Conservation (phyloP, 805 yeast species). For the Grigorovia transvaalensis region DNA sequence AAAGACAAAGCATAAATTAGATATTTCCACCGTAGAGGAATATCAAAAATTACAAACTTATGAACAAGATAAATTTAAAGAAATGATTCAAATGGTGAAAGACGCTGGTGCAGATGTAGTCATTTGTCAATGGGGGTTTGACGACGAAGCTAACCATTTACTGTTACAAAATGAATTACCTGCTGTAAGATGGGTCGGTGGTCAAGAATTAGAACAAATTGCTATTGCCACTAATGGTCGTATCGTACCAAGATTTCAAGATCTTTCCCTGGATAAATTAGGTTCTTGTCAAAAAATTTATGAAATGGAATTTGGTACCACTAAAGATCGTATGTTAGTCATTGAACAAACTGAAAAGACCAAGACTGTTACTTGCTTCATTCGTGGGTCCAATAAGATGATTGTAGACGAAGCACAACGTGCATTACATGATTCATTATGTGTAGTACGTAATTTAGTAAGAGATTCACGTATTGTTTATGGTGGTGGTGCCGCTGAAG, state of each 20-base stretch:
- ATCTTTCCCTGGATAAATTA: slow-evolving; percentile 65
- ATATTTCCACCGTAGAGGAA: slow-evolving; percentile 88
- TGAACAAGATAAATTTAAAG: slow-evolving; percentile 81
- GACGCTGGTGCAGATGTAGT: slow-evolving; percentile 90
- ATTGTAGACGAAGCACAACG: slow-evolving; percentile 94
- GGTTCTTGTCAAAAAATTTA: slow-evolving; percentile 80
- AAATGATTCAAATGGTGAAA: slow-evolving; percentile 83
- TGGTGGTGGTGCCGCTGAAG: slow-evolving; percentile 99
- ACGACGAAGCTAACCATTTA: slow-evolving; percentile 95
- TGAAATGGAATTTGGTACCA: slow-evolving; percentile 92
- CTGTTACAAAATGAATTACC: slow-evolving; percentile 80
- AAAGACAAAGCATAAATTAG: slow-evolving; percentile 94
- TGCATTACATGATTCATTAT: slow-evolving; percentile 90
- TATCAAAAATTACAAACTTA: slow-evolving; percentile 82
- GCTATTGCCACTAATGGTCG: slow-evolving; percentile 97
- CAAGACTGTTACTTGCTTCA: slow-evolving; percentile 82
- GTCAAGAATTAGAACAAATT: slow-evolving; percentile 86
- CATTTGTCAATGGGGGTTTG: slow-evolving; percentile 99
- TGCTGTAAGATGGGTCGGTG: slow-evolving; percentile 99
- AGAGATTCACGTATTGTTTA: slow-evolving; percentile 91
- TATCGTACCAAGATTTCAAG: slow-evolving; percentile 95
- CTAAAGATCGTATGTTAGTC: slow-evolving; percentile 90
- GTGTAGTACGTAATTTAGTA: slow-evolving; percentile 93
- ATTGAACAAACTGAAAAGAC: slow-evolving; percentile 82
- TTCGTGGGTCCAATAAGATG: slow-evolving; percentile 96